Conservation (phyloP, 805 yeast genomes). For the Blastobotrys peoriensis region DNA sequence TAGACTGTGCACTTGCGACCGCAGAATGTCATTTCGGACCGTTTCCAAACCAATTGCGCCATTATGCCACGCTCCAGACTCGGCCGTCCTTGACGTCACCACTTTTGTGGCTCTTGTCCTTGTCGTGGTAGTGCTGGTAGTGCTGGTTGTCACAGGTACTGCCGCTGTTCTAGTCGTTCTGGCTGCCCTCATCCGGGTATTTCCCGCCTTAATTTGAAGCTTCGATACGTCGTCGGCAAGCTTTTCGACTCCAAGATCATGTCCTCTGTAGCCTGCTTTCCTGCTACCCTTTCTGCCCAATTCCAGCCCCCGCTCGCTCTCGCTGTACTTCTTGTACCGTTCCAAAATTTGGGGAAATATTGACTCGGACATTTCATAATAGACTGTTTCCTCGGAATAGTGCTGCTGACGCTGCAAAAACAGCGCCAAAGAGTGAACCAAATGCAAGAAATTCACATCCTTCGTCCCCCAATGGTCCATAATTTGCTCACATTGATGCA, state of each 20-base stretch:
- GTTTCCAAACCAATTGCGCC: conserved; percentile 5
- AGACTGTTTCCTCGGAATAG: conserved; percentile 14
- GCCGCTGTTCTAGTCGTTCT: not conserved
- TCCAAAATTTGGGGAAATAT: conserved; percentile 5
- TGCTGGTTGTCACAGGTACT: not conserved
- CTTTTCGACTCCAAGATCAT: not conserved
- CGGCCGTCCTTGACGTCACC: too few species aligned
- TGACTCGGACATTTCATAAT: conserved; percentile 14
- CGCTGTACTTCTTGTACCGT: not conserved
- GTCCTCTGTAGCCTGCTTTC: not conserved
- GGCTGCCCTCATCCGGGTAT: too few species aligned
- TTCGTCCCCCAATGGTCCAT: conserved; percentile 6
- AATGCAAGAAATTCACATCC: conserved; percentile 10
- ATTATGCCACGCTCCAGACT: too few species aligned
- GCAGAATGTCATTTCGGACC: conserved; percentile 7
- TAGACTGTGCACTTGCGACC: conserved; percentile 13
- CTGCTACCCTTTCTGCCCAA: not conserved
- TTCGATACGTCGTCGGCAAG: not conserved
- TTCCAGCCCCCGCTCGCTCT: too few species aligned
- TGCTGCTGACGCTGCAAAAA: conserved; percentile 12
- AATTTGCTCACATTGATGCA: conserved; percentile 15
- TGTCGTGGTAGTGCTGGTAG: too few species aligned
- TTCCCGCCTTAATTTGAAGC: not conserved
- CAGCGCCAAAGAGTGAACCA: conserved; percentile 13
- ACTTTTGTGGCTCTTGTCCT: too few species aligned